Conservation (phyloP, 2,329 filamentous ascomycete genomes). For the Zymoseptoria pseudotritici region DNA sequence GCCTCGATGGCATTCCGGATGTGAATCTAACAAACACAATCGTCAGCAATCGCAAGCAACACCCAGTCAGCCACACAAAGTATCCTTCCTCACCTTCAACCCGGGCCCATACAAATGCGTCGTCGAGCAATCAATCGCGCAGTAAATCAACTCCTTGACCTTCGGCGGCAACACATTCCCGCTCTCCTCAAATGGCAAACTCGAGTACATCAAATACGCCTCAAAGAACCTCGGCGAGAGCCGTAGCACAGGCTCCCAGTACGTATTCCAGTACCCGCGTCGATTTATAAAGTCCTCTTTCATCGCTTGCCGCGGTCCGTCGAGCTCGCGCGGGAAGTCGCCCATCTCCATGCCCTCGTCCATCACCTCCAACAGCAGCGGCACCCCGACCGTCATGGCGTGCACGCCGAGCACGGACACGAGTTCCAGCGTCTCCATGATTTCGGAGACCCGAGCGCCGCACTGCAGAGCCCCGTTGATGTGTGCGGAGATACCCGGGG, state of each 20-base stretch:
- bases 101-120: slow-evolving; percentile 44
- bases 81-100: slow-evolving; percentile 27
- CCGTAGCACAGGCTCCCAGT: slow-evolving; percentile 35
- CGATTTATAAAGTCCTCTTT: slow-evolving; percentile 2
- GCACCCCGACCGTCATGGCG: slow-evolving; percentile 39
- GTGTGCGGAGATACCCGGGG: slow-evolving; percentile 37
- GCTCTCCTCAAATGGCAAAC: slow-evolving; percentile 30
- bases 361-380: slow-evolving; percentile 41
- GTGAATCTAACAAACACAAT: slow-evolving; percentile 29
- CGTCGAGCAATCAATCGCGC: slow-evolving; percentile 41
- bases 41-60: neutral
- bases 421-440: slow-evolving; percentile 42
- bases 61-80: neutral
- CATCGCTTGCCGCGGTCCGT: neutral
- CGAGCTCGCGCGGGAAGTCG: neutral
- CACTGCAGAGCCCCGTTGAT: slow-evolving; percentile 33
- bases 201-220: slow-evolving; percentile 41
- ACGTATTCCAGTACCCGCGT: slow-evolving; percentile 3
- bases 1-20: slow-evolving; percentile 43
- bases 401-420: slow-evolving; percentile 42
- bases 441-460: slow-evolving; percentile 36
- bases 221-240: slow-evolving; percentile 44
- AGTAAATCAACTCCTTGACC: slow-evolving; percentile 44
- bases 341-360: slow-evolving; percentile 31
- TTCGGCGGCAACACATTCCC: slow-evolving; percentile 37